Evolutionary conservation across 1,139 yeast species (phyloP).

Genomic region (Blastobotrys malaysiensis): DNA sequence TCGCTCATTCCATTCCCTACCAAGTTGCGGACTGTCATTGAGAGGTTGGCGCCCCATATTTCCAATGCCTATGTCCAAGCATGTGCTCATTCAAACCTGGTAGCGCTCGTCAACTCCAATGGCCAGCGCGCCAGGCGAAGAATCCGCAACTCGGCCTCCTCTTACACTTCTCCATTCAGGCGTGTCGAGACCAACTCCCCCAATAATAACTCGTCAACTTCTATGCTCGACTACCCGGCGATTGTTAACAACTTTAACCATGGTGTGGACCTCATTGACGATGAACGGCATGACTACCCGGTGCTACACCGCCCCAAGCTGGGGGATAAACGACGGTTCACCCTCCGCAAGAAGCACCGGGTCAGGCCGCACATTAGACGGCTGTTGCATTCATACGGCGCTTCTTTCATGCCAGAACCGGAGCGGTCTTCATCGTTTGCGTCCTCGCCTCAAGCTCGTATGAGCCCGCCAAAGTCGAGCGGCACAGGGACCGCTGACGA

Average conservation of each 20-base stretch:
- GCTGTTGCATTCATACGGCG: constrained; percentile 21
- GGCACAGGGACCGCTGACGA: not conserved
- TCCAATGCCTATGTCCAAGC: constrained; percentile 32
- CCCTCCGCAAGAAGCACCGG: constrained; percentile 8
- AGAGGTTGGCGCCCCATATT: constrained; percentile 30
- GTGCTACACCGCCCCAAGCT: not conserved
- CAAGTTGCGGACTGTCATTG: constrained; percentile 24
- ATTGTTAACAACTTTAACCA: not conserved
- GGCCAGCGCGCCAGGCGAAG: not conserved
- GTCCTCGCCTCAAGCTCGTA: not conserved
- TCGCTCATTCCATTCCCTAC: constrained; percentile 32
- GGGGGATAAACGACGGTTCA: constrained; percentile 6
- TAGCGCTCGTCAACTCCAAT: constrained; percentile 11
- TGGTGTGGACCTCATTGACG: not conserved
- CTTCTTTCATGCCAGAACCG: constrained; percentile 19
- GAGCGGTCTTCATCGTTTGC: constrained; percentile 10
- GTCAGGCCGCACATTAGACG: constrained; percentile 19
- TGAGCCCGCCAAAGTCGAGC: not conserved
- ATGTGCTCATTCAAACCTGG: constrained; percentile 28
- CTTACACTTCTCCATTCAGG: not conserved
- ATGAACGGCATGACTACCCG: not conserved
- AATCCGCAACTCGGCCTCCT: not conserved
- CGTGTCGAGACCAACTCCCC: not conserved
- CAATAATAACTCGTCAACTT: not conserved
- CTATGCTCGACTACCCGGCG: not conserved